Base-by-base conservation (phyloP, 1,284 basidiomycete genomes). In the Boletus semigastroideus region DNA sequence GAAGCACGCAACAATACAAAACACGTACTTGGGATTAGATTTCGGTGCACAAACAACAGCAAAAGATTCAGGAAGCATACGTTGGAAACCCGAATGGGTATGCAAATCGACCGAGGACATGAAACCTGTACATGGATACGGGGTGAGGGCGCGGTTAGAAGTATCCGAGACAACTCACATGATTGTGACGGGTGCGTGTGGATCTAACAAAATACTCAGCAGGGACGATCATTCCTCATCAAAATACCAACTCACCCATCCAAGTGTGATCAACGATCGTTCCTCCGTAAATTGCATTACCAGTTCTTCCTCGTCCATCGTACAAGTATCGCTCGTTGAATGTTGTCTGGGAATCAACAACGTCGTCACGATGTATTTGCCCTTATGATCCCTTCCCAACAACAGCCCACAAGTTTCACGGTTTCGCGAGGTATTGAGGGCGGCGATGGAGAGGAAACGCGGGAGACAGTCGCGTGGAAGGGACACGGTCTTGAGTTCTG, bases 131-230 rank as follows among this genome's bases (percentile, higher is more conserved):
- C 16, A 28, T 31, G 20, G 34, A 31, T 42, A 38, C 51, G 31
- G 17, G 44, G 40, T 38, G 33, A 53, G 45, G 34, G 30, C 34
- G 38, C 1, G 7, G 19, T 61, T 37, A 61, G 50, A 50, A 56
- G 37, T 3, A 4, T 34, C 38, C n/a, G 14, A 41, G 13, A 25
- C 19, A 75, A 76, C 81, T 53, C 58, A 86, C 92, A 94, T 49
- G 86, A 87, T 60, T 94, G 92, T 14, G 90, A 88, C 1, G 93
- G 93, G 67, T 95, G 92, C 0, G 92, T 95, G 71, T 95, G 92
- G 58, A 94, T 94, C 90, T 93, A 62, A 45, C 13, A 31, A 22
- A 51, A 25, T n/a, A 16, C 37, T 52, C n/a, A 61, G 55, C 28
- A 8, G 28, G 12, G n/a, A 11, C 25, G 11, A 47, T 27, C 38